phyloP scores from a whole-genome alignment of 2,329 filamentous ascomycete species.

The Nigrograna mackinnonii region DNA sequence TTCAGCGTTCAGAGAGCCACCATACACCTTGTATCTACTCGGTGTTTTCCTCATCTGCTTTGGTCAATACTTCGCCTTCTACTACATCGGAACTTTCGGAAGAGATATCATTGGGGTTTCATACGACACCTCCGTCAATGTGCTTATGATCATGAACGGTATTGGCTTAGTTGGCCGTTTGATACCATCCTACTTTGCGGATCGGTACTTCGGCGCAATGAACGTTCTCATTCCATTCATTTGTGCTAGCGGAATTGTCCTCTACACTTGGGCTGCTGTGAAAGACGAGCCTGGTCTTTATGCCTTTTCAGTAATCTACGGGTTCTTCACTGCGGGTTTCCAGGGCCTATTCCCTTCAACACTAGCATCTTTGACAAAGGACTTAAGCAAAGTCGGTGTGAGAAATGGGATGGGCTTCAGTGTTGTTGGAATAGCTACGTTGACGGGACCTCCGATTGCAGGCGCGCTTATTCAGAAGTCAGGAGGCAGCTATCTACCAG shows the following conservation, averaged over 20 bases:
- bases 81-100: conserved; percentile 48
- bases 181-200: conserved; percentile 57
- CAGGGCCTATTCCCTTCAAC: conserved; percentile 51
- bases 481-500: conserved; percentile 47
- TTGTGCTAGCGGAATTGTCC: conserved; percentile 49
- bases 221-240: conserved; percentile 60
- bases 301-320: conserved; percentile 50
- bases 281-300: conserved; percentile 40
- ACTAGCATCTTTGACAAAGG: conserved; percentile 48
- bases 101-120: conserved; percentile 50
- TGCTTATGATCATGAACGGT: conserved; percentile 62
- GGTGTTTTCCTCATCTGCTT: conserved; percentile 36
- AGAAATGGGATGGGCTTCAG: conserved; percentile 54
- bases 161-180: conserved; percentile 60
- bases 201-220: conserved; percentile 56
- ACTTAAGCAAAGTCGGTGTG: conserved; percentile 50
- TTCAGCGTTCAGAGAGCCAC: conserved; percentile 44
- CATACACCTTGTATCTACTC: conserved; percentile 42
- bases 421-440: conserved; percentile 47
- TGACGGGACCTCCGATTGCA: conserved; percentile 52
- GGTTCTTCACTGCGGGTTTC: conserved; percentile 48
- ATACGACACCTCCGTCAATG: conserved; percentile 54
- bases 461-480: conserved; percentile 48
- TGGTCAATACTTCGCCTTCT: conserved; percentile 49
- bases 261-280: conserved; percentile 63